Evolutionary conservation across 768 basidiomycete genomes (phyloP), one percentile per base, ranked within the genome.

Genomic region (Collybiopsis confluens): DNA sequence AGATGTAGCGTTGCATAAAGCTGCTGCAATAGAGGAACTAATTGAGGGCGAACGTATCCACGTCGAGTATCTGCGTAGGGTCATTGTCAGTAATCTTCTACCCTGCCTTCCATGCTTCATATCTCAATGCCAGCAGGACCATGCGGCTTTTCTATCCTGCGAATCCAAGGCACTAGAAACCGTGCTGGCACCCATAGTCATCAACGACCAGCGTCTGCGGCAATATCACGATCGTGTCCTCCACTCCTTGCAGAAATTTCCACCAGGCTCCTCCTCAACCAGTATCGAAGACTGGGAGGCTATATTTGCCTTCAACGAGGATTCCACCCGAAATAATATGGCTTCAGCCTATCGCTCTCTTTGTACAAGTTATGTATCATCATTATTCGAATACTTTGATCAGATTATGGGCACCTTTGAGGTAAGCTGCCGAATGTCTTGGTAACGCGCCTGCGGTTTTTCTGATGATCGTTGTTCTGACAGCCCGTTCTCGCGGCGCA

Each of bases 341-440:
- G 63, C 67, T 2, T 61, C 61, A 18, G 66, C 70, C 5, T 75
- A 75, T 47, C 67, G 69, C n/a, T 66, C 69, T 0, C 60, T 71
- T 27, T 71, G 70, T 53, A 65, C 67, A 10, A 69, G 69, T 52
- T 70, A 68, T 54, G 52, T 70, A 11, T 58, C 58, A 11, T 58
- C 58, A 9, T 58, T 73, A 16, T 54, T 58, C 35, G 58, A 62
- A 18, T 65, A 66, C 52, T 45, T 73, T 28, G 62, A 67, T 24
- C 36, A 46, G 8, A 42, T 50, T 27, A 46, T 55, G 23, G 42
- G 59, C 16, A 54, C 55, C 8, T 58, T 62, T 15, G 52, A 69
- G 45, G 68, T 65, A 58, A 21, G 57, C 35, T 37, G 33, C 13
- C 30, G 23, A 40, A 24, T n/a, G 33, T 16, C 35, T 54, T 27